Conservation (phyloP, 164 flowering plant species). For the Tetracentron sinense region DNA sequence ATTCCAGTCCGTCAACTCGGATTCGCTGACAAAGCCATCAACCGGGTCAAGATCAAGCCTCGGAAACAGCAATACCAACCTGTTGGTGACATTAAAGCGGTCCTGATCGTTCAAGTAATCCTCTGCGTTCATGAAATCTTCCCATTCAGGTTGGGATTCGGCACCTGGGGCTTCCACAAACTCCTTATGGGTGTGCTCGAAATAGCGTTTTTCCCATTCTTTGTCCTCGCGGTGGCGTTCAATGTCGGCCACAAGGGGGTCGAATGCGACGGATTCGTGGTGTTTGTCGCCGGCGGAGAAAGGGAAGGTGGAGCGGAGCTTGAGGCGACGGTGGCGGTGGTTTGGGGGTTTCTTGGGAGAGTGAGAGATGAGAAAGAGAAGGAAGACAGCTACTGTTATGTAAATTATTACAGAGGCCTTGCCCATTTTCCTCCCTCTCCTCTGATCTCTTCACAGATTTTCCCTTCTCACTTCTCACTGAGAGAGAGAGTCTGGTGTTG, state of each 20-base stretch:
- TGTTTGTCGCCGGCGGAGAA: constrained; percentile 24
- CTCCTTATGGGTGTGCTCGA: constrained; percentile 30
- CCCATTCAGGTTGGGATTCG: constrained; percentile 89
- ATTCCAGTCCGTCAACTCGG: constrained; percentile 81
- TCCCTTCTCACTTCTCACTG: too few relatives aligned
- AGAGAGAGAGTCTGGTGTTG: too few relatives aligned
- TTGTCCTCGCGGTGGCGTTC: constrained; percentile 80
- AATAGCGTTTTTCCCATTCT: constrained; percentile 64
- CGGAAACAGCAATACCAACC: constrained; percentile 71
- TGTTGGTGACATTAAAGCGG: constrained; percentile 62
- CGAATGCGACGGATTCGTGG: constrained; percentile 62
- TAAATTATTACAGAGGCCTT: constrained; percentile 50
- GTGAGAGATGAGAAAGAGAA: constrained; percentile 59
- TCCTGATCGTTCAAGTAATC: constrained; percentile 88
- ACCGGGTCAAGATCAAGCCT: constrained; percentile 68
- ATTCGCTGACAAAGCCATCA: constrained; percentile 63
- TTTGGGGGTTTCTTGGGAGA: constrained; percentile 37
- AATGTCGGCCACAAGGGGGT: constrained; percentile 87
- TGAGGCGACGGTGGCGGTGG: constrained; percentile 58
- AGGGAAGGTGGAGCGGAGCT: constrained; percentile 59
- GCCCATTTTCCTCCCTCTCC: constrained; percentile 28
- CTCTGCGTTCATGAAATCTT: constrained; percentile 88
- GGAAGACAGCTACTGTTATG: constrained; percentile 47
- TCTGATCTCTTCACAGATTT: neutral
- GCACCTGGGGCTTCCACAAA: constrained; percentile 19